Conservation (phyloP, 345 rosid genomes). For the Melaleuca quinquenervia region DNA sequence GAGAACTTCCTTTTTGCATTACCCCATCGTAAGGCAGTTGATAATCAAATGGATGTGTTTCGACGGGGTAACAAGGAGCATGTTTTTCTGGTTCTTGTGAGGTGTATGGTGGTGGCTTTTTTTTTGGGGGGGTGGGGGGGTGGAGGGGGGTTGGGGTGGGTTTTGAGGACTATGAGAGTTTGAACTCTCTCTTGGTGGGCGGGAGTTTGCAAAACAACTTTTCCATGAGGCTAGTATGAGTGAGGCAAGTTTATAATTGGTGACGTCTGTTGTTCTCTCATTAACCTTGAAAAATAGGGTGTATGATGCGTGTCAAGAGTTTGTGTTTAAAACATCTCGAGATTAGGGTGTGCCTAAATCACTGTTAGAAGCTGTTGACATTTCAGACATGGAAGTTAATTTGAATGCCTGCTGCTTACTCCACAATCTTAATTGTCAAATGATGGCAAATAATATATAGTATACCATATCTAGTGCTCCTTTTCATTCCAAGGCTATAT, state of each 20-base stretch:
- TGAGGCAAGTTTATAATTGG: neutral
- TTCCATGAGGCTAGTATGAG: neutral
- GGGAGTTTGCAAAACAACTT: neutral
- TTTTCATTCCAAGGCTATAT: neutral
- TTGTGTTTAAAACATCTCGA: neutral
- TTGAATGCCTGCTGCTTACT: neutral
- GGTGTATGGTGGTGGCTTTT: neutral
- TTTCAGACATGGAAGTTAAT: neutral
- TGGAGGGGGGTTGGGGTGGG: no score
- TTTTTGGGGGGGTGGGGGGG: neutral
- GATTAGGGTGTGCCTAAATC: neutral
- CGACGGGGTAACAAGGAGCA: neutral
- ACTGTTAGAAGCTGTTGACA: neutral
- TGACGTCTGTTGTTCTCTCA: neutral
- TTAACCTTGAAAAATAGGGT: neutral
- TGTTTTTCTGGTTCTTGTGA: neutral
- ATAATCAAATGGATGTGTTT: neutral
- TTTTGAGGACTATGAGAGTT: neutral
- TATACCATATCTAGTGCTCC: neutral
- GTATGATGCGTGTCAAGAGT: neutral
- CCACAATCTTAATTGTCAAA: neutral
- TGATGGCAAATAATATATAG: neutral
- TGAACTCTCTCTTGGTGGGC: neutral
- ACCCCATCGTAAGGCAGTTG: neutral
- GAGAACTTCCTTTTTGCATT: neutral